Evolutionary conservation across 176 grass and related monocot genomes (phyloP), one percentile per base, ranked within the genome.

Genomic region (Paspalum vaginatum): DNA sequence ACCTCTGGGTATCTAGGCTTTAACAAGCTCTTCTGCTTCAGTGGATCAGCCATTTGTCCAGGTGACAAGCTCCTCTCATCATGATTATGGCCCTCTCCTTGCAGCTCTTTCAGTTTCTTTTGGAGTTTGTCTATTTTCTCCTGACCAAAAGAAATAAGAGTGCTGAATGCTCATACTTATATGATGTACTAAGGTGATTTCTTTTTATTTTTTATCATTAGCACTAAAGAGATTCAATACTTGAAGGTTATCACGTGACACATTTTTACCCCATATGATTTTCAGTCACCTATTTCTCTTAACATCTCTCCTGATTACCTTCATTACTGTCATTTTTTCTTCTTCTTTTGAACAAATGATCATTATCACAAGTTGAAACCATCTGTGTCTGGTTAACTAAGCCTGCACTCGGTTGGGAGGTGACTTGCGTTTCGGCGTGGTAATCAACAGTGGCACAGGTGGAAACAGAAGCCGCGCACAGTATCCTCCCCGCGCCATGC

Each of bases 101-200:
- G 64, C 27, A 85, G 72, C 16, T 76, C 65, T 85, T 81, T 85
- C 25, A 89, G 49, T 85, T 78, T 72, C 16, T 68, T 77, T 72
- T 82, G 83, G 13, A 89, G 72, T 60, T 37, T 58, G 0, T 82
- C 78, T 76, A 89, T 81, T 70, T 89, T 10, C 43, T 63, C 66
- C 87, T 89, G 83, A 12, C 25, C 44, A 70, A 25, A 62, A 61
- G 27, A 50, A 77, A 84, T 6, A 9, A 32, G 1, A 12, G 8
- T 54, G 37, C 22, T 79, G 17, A 67, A 56, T 24, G 70, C 16
- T 1, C 20, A 50, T 61, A 14, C 11, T 49, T 57, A 49, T 26
- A 24, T 18, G 42, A 72, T 52, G 68, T 61, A 74, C 55, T 80
- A 16, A 41, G 54, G 40, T 60, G 24, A 7, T 61, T 32, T 0